These are phyloP conservation scores for Hypsizygus ulmarius DNA, from an alignment of 1,284 basidiomycete genomes.

Conservation along the genomic window DNA sequence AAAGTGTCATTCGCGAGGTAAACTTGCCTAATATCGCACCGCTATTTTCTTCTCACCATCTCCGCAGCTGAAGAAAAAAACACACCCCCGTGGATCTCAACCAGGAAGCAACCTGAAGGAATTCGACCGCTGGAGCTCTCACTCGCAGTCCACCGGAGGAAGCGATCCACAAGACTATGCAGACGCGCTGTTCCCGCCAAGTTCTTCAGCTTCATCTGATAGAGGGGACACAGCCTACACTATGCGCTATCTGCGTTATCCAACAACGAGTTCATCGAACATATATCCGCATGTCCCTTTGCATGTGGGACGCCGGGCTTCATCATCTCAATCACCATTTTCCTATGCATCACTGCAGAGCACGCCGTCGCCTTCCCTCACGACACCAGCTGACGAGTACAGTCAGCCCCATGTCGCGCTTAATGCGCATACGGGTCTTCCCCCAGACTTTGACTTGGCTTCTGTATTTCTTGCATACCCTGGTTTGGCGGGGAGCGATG, in stretches of 20 bases:
- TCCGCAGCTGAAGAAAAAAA: slow-evolving; percentile 63
- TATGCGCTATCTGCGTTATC: slow-evolving; percentile 9
- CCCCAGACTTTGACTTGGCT: slow-evolving; percentile 39
- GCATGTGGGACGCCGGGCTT: slow-evolving; percentile 12
- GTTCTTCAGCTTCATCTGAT: slow-evolving; percentile 31
- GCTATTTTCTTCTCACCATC: slow-evolving; percentile 9
- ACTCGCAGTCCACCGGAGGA: slow-evolving; percentile 18
- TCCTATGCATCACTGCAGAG: slow-evolving; percentile 35
- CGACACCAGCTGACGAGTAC: slow-evolving; percentile 42
- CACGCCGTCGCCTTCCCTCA: slow-evolving; percentile 37
- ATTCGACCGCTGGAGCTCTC: slow-evolving; percentile 29
- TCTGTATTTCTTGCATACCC: slow-evolving; percentile 41
- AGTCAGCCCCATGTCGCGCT: slow-evolving; percentile 29
- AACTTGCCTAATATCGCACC: slow-evolving; percentile 6
- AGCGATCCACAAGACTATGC: slow-evolving; percentile 21
- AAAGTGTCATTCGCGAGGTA: slow-evolving; percentile 80
- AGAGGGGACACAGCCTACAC: slow-evolving; percentile 22
- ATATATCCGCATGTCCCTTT: slow-evolving; percentile 20
- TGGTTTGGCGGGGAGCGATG: slow-evolving; percentile 27
- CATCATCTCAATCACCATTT: slow-evolving; percentile 27
- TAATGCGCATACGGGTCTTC: slow-evolving; percentile 22
- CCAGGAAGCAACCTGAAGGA: slow-evolving; percentile 27
- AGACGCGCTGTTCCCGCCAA: slow-evolving; percentile 27
- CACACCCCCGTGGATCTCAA: slow-evolving; percentile 63
- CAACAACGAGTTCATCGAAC: slow-evolving; percentile 11